Evolutionary conservation across 2,329 filamentous ascomycete genomes (phyloP), one percentile per base, ranked within the genome.

Genomic region (Nothophaeocryptopus gaeumannii): DNA sequence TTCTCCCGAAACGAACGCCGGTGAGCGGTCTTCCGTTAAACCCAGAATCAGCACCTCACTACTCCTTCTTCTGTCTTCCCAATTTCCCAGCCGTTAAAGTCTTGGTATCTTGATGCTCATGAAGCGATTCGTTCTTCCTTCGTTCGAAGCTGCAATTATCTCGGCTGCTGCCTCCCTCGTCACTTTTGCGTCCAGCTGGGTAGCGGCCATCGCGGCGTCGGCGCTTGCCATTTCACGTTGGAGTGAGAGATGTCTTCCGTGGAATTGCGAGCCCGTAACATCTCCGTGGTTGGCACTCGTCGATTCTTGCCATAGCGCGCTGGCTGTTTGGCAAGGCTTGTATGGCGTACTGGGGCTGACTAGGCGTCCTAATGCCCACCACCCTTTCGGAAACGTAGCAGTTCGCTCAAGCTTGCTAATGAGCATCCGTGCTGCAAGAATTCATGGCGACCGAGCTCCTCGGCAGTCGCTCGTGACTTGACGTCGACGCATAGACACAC

Each of bases 401-500:
- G 75, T 65, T 96, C 91, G 13, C 90, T 84, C 59, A 99, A 77
- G 70, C 88, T 95, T 39, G 79, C 80, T 48, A 93, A 77, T 47
- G 85, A 84, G 75, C 92, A 97, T 14, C 93, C 92, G 63, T 88
- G 88, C 76, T 91, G 90, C 67, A 99, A 74, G 77, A 99, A 99
- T 63, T 97, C 93, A 67, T 97, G 91, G 53, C 85, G 82, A 54
- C 97, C 76, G 42, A 99, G 78, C 73, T 99, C 93, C 54, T 89
- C 82, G 0, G 93, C 90, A 20, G 89, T 96, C 10, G 93, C 93
- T 67, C 93, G 84, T 68, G 87, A 92, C 77, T 92, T 91, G 64
- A 99, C 91, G 64, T 97, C 92, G 39, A 99, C 93, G 64, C 93
- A 97, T 39, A 99, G 79, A 72, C 93, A 99, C 56, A 96, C 91